Percentiles rank a stretch among this genome's conserved stretches.
Evolutionary conservation across 345 rosid genomes (phyloP).

Genomic region (Salix dunnii): DNA sequence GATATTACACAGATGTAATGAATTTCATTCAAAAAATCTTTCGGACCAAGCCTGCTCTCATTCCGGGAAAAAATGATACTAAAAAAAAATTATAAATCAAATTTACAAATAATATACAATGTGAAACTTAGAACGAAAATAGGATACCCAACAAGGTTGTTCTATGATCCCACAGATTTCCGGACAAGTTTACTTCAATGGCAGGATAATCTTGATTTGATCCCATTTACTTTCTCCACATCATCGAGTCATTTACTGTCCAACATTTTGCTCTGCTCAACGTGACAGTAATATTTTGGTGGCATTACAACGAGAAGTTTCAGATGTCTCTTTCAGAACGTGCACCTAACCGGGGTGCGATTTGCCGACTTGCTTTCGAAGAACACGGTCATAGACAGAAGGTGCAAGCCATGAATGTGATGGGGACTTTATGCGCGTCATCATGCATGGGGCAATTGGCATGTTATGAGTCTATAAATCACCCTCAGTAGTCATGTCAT

Average conservation of each 20-base stretch:
- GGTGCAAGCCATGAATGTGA: not conserved
- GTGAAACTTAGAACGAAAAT: no score
- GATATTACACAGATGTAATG: no score
- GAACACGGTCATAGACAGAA: not conserved
- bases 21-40: no score
- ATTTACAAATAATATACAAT: no score
- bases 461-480: not conserved
- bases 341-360: not conserved
- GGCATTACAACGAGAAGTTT: not conserved
- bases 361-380: not conserved
- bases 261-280: not conserved
- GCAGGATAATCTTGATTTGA: not conserved
- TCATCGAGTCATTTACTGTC: not conserved
- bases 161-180: no score
- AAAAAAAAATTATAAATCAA: no score
- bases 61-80: no score
- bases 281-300: not conserved
- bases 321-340: not conserved
- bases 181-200: no score
- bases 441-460: not conserved
- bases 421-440: not conserved
- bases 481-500: not conserved
- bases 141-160: no score
- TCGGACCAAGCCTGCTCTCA: no score
- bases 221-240: not conserved